Evolutionary conservation across 148 eudicot genomes (phyloP).

Genomic region (Vaccinium macrocarpon): DNA sequence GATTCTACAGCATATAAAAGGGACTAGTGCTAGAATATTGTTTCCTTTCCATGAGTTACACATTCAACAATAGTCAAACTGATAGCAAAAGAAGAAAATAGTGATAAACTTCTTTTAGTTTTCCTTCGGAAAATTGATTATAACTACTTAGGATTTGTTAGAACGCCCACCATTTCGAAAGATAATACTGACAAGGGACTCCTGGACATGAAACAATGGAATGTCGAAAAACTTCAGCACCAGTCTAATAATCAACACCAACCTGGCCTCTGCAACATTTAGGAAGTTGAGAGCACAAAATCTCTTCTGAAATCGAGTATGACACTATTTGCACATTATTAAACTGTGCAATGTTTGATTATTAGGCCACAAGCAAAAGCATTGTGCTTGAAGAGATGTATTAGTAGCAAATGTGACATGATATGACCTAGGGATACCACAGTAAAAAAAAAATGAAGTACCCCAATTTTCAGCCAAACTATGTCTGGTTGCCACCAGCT

Average conservation of each 20-base stretch:
- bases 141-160: not conserved
- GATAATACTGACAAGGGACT: not conserved
- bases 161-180: not conserved
- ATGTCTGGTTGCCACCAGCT: not conserved
- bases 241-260: not conserved
- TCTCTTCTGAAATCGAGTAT: not conserved
- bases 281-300: not conserved
- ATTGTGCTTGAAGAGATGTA: not conserved
- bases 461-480: not conserved
- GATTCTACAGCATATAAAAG: not conserved
- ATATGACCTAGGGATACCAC: not conserved
- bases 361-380: not conserved
- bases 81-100: slow-evolving; percentile 1
- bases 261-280: not conserved
- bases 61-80: not conserved
- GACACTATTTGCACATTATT: not conserved
- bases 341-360: not conserved
- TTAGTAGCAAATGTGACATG: not conserved
- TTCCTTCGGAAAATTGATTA: not conserved
- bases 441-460: not conserved
- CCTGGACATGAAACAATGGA: not conserved
- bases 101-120: not conserved
- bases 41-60: not conserved
- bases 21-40: not conserved
- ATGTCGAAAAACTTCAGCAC: not conserved